Evolutionary conservation across 176 grass and related monocot genomes (phyloP).

Genomic region (Paspalum notatum): DNA sequence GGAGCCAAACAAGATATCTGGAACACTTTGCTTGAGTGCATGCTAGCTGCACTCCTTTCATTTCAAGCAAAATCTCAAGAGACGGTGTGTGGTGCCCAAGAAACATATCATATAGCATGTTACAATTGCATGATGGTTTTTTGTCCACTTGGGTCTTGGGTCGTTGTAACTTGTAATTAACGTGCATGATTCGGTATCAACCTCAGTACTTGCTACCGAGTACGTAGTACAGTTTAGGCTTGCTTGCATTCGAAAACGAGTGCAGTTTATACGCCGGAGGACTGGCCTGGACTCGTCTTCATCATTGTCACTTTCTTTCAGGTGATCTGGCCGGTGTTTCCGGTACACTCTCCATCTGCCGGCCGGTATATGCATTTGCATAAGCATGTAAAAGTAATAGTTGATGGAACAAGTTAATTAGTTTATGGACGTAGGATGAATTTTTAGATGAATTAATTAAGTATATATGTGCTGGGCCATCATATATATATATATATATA

Average conservation of each 20-base stretch:
- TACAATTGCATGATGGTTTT: slow-evolving; percentile 13
- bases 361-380: no score
- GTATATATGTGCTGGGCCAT: no score
- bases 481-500: no score
- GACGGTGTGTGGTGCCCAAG: not conserved
- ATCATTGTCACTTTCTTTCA: not conserved
- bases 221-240: slow-evolving; percentile 1
- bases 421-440: no score
- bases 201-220: slow-evolving; percentile 19
- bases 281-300: not conserved
- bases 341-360: not conserved
- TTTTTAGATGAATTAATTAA: no score
- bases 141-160: slow-evolving; percentile 41
- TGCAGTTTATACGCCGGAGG: not conserved
- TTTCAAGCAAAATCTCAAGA: slow-evolving; percentile 34
- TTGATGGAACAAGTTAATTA: not conserved
- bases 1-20: slow-evolving; percentile 14
- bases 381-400: not conserved
- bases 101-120: not conserved
- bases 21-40: slow-evolving; percentile 36
- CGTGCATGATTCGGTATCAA: slow-evolving; percentile 13
- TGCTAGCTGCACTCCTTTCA: slow-evolving; percentile 1
- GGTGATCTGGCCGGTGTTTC: not conserved
- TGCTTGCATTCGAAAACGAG: slow-evolving; percentile 11
- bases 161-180: slow-evolving; percentile 22